These are phyloP conservation scores for Clarireedia sp. DNA, from an alignment of 2,329 filamentous ascomycete genomes.

Conservation along the genomic window DNA sequence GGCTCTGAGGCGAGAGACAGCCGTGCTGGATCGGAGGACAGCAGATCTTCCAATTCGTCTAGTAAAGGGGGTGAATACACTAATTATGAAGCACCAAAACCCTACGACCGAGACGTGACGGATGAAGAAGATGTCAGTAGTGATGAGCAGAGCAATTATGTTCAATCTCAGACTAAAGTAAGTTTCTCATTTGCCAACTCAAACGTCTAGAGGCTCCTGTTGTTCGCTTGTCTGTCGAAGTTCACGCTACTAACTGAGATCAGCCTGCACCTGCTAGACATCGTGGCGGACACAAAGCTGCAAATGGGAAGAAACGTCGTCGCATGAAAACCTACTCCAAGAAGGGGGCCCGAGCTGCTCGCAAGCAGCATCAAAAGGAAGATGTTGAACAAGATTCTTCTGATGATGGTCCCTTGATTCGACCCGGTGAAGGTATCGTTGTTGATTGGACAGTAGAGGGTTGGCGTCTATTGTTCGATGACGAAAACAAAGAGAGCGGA, in stretches of 20 bases:
- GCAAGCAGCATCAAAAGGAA: conserved; percentile 12
- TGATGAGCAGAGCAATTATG: too few relatives aligned
- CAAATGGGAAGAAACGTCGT: conserved; percentile 26
- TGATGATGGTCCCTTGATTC: conserved; percentile 58
- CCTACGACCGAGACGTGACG: too few relatives aligned
- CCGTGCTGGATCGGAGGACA: conserved; percentile 37
- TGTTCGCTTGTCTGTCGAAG: conserved; percentile 23
- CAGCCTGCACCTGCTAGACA: too few relatives aligned
- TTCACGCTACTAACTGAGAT: conserved; percentile 1
- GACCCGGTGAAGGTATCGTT: conserved; percentile 75
- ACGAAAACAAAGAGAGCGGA: conserved; percentile 33
- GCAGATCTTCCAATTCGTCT: too few relatives aligned
- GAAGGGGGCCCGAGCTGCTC: conserved; percentile 26
- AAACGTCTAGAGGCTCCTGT: conserved; percentile 25
- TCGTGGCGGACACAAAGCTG: too few relatives aligned
- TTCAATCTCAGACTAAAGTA: neutral
- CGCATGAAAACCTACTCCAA: conserved; percentile 32
- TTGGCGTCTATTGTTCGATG: conserved; percentile 61
- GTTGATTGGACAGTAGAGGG: conserved; percentile 74
- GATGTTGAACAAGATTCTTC: conserved; percentile 22
- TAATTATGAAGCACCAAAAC: conserved; percentile 1
- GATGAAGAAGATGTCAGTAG: too few relatives aligned
- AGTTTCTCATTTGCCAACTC: neutral
- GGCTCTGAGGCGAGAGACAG: conserved; percentile 20
- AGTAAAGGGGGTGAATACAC: too few relatives aligned